Evolutionary conservation across 306 rosid genomes (phyloP).

Genomic region (Vigna unguiculata): DNA sequence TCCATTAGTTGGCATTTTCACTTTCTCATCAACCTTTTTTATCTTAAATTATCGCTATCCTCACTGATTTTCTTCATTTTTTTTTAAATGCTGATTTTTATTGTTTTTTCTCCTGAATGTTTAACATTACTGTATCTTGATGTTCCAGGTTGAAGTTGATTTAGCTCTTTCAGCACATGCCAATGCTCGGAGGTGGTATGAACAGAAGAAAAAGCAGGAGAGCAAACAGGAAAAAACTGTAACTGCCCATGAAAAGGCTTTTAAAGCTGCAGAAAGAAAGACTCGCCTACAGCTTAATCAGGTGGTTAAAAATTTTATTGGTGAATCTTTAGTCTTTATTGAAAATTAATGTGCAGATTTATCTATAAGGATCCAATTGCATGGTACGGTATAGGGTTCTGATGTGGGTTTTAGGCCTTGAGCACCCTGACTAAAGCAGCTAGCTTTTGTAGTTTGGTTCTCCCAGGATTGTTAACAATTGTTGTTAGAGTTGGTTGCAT

Average conservation of each 20-base stretch:
- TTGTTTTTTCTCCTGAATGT: constrained; percentile 27
- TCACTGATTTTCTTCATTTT: constrained; percentile 6
- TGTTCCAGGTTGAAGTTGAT: constrained; percentile 86
- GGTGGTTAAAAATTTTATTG: constrained; percentile 57
- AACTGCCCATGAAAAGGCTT: constrained; percentile 93
- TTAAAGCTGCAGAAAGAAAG: constrained; percentile 97
- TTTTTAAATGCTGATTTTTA: constrained; percentile 22
- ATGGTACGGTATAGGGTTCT: not conserved
- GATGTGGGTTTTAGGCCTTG: not conserved
- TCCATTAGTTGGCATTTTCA: constrained; percentile 16
- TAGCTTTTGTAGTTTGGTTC: not conserved
- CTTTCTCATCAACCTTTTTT: not conserved
- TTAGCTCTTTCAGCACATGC: constrained; percentile 94
- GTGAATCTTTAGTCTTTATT: constrained; percentile 12
- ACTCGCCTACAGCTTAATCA: constrained; percentile 91
- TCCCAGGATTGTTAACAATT: not conserved
- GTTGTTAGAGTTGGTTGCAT: not conserved
- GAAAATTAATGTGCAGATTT: constrained; percentile 37
- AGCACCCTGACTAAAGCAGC: not conserved
- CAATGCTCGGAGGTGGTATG: constrained; percentile 97
- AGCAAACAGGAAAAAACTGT: constrained; percentile 93
- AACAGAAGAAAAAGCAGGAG: constrained; percentile 92
- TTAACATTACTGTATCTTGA: constrained; percentile 32
- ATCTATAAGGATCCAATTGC: not conserved
- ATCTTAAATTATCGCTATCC: constrained; percentile 10